These are phyloP conservation scores for Apiotrichum porosum DNA, from an alignment of 1,284 basidiomycete species.

Conservation along the genomic window DNA sequence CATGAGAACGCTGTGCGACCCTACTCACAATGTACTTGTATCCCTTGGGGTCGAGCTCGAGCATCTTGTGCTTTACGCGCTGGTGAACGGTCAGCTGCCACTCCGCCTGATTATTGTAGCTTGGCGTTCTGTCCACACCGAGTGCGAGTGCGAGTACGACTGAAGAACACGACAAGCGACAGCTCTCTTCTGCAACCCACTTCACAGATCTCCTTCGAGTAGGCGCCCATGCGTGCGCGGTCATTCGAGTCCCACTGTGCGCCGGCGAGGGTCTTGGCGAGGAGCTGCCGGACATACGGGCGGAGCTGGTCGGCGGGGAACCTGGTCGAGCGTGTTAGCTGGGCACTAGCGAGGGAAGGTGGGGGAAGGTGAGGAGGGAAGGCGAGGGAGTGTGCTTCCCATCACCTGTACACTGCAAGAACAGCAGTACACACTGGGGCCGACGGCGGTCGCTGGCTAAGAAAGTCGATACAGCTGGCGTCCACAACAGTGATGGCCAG, in stretches of 20 bases:
- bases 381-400: too few relatives aligned
- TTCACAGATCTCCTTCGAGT: slow-evolving; percentile 41
- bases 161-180: too few relatives aligned
- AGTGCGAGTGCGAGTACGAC: too few relatives aligned
- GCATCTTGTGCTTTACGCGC: slow-evolving; percentile 41
- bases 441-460: too few relatives aligned
- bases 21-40: slow-evolving; percentile 44
- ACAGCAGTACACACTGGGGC: too few relatives aligned
- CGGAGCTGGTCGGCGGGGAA: slow-evolving; percentile 35
- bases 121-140: too few relatives aligned
- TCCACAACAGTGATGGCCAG: too few relatives aligned
- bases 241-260: slow-evolving; percentile 34
- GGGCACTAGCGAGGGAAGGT: background rate
- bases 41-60: slow-evolving; percentile 40
- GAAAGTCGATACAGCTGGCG: too few relatives aligned
- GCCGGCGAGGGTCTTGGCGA: slow-evolving; percentile 24
- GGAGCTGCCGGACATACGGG: slow-evolving; percentile 22
- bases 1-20: background rate
- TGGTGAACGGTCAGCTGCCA: slow-evolving; percentile 9
- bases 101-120: background rate
- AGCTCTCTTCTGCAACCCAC: too few relatives aligned
- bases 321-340: slow-evolving; percentile 15
- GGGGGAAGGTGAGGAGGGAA: background rate
- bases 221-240: slow-evolving; percentile 26
- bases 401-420: too few relatives aligned